Base-by-base conservation (phyloP, 2,329 filamentous ascomycete species). In the Aspergillus amoenus region DNA sequence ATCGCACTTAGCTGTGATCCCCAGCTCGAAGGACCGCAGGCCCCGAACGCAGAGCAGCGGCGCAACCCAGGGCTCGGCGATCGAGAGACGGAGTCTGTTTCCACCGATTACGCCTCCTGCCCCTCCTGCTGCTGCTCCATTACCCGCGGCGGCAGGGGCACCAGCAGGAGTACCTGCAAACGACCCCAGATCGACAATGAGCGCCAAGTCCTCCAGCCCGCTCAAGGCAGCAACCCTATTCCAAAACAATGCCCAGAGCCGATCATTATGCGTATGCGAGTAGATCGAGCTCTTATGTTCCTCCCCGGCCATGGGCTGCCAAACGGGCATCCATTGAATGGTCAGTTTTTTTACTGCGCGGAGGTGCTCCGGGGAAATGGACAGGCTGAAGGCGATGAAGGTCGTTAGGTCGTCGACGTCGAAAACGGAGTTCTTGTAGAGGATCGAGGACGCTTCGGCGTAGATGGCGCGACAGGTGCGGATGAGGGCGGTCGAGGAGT, bases 401-500 rank as follows among this genome's bases (percentile, higher is more conserved):
- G 73, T 73, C 52, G 70, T 67, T 3, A 76, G 61, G 58, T 74
- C 71, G 43, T 73, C 70, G 7, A 73, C 67, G 52, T 76, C 72
- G 51, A 75, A 74, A 21, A 59, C 58, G 2, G 66, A 53, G n/a
- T 61, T 56, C 17, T 53, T 47, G 58, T 76, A 76, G 3, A 70
- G 65, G 5, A 70, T 56, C 3, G 63, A 55, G 7, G 66, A 61
- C 1, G 72, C 63, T 51, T 76, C 73, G 53, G 66, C 61, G 61
- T 74, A 70, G 59, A 75, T 67, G n/a, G 66, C 57, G 4, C 68
- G 71, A 50, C 73, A 75, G 32, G 67, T 66, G 18, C 66, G 67
- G 6, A 76, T 64, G 1, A 75, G 66, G 1, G 67, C 37, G 5
- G 63, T 48, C 3, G 64, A 60, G 2, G 64, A 62, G 32, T 66